Percentiles rank a stretch among this genome's conserved stretches.
Conservation (phyloP, 1,139 yeast genomes). For the Candida mesenterica region DNA sequence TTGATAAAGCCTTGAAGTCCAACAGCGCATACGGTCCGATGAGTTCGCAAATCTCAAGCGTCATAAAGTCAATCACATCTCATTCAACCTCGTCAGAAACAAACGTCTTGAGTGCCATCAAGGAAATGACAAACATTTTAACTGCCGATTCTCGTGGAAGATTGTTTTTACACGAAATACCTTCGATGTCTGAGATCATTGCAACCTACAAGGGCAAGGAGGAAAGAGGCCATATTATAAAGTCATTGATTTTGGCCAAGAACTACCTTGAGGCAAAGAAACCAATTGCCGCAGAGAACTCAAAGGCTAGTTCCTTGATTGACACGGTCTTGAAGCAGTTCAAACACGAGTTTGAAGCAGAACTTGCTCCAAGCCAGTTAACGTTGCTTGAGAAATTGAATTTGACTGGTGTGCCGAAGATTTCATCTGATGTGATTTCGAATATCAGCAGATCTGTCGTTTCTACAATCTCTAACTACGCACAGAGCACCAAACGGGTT, state of each 20-base stretch:
- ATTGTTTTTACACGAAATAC: constrained; percentile 16
- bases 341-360: constrained; percentile 9
- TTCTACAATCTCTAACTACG: constrained; percentile 28
- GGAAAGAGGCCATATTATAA: constrained; percentile 27
- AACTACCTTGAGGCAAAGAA: constrained; percentile 25
- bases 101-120: constrained; percentile 36
- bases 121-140: constrained; percentile 44
- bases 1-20: constrained; percentile 25
- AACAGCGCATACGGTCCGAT: constrained; percentile 16
- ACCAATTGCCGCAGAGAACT: constrained; percentile 13
- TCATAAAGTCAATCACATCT: constrained; percentile 17
- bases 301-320: constrained; percentile 23
- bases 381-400: constrained; percentile 1
- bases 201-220: constrained; percentile 25
- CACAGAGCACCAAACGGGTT: constrained; percentile 18
- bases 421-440: constrained; percentile 23
- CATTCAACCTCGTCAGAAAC: constrained; percentile 19
- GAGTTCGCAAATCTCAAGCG: constrained; percentile 33
- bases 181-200: constrained; percentile 23
- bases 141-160: constrained; percentile 21
- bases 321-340: constrained; percentile 27
- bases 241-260: constrained; percentile 41
- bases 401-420: constrained; percentile 4
- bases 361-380: constrained; percentile 2
- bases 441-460: constrained; percentile 32